Percentiles rank a stretch among this genome's conserved stretches.
Conservation (phyloP, 2,329 filamentous ascomycete genomes). For the Venturia carpophila region DNA sequence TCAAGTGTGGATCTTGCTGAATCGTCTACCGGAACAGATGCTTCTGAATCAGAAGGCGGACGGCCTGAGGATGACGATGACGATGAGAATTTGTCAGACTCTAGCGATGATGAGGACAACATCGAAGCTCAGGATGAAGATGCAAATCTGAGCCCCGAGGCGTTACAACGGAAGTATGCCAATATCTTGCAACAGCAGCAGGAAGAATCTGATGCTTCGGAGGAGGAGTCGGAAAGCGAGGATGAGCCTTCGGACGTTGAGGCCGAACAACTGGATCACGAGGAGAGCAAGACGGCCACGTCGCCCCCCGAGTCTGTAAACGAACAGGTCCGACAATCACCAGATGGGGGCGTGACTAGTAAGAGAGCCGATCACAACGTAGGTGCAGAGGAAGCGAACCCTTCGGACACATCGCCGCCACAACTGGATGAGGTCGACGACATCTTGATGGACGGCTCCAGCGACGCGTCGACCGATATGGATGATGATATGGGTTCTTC, state of each 20-base stretch:
- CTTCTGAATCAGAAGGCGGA: conserved; percentile 24
- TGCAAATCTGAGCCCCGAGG: conserved; percentile 15
- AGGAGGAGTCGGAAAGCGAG: conserved; percentile 15
- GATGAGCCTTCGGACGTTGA: conserved; percentile 36
- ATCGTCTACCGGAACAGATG: conserved; percentile 34
- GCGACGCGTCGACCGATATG: conserved; percentile 30
- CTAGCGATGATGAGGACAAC: conserved; percentile 19
- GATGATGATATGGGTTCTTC: conserved; percentile 28
- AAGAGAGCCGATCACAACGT: background rate
- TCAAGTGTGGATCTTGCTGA: conserved; percentile 14
- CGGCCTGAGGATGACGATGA: conserved; percentile 1
- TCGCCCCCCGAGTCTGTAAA: background rate
- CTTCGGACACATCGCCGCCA: background rate
- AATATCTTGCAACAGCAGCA: conserved; percentile 8
- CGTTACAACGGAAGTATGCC: conserved; percentile 16
- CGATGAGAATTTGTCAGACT: conserved; percentile 19
- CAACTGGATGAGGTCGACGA: conserved; percentile 36
- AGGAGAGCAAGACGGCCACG: conserved; percentile 25
- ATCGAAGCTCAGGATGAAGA: conserved; percentile 18
- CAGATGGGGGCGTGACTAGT: background rate
- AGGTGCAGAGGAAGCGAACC: background rate
- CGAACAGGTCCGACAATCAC: background rate
- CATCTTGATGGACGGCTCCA: conserved; percentile 32
- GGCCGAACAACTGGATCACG: conserved; percentile 36
- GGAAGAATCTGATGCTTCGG: conserved; percentile 11